These are phyloP conservation scores for Symbiodinium natans DNA, from an alignment of 73 alveolate species.

Conservation along the genomic window DNA sequence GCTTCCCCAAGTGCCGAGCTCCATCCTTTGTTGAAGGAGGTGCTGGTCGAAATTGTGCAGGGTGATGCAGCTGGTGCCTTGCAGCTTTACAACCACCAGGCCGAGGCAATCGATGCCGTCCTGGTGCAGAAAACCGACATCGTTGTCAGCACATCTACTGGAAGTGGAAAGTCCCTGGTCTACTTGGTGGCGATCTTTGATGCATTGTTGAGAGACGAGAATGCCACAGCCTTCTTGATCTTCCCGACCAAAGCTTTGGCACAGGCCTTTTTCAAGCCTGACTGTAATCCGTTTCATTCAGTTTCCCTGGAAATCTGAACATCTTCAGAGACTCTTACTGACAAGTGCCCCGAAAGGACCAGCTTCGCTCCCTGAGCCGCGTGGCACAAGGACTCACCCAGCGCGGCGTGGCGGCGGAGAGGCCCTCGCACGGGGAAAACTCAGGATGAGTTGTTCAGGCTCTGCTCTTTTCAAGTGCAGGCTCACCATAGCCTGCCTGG, in stretches of 20 bases:
- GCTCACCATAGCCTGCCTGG: slow-evolving; percentile 32
- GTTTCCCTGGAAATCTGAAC: neutral
- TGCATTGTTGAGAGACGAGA: neutral
- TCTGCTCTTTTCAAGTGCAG: neutral
- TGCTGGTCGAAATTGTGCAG: neutral
- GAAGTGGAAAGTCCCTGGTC: slow-evolving; percentile 89
- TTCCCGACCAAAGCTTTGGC: slow-evolving; percentile 94
- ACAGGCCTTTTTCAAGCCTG: slow-evolving; percentile 39
- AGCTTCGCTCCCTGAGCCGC: neutral
- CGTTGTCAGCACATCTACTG: slow-evolving; percentile 90
- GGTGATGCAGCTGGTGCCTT: neutral
- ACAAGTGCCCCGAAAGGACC: neutral
- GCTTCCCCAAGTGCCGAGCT: neutral
- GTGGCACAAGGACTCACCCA: neutral
- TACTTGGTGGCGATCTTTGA: slow-evolving; percentile 44
- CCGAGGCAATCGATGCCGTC: slow-evolving; percentile 67
- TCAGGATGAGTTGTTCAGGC: too few relatives aligned
- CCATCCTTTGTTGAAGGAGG: slow-evolving; percentile 43
- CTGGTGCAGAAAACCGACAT: slow-evolving; percentile 35
- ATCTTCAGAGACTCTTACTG: too few relatives aligned
- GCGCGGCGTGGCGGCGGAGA: neutral
- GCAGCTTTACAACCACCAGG: slow-evolving; percentile 75
- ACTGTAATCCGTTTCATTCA: too few relatives aligned
- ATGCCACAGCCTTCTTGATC: slow-evolving; percentile 62
- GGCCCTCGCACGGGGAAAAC: neutral